phyloP scores from a whole-genome alignment of 2,329 filamentous ascomycete species.

The Nigrospora oryzae region DNA sequence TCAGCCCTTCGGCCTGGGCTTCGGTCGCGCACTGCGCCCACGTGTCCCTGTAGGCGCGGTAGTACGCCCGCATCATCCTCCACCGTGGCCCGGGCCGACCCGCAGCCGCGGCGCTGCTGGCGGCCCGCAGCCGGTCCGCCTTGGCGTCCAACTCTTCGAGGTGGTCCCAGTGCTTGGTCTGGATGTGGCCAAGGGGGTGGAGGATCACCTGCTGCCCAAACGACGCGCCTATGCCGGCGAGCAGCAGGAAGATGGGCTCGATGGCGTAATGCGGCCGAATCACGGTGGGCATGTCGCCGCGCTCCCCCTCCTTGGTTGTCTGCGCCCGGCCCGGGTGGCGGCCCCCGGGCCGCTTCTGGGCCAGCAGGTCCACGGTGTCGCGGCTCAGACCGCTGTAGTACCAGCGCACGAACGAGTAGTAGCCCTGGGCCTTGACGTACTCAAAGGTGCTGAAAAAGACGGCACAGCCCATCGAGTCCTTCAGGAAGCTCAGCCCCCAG shows the following conservation, averaged over 20 bases:
- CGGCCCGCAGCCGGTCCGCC: conserved; percentile 34
- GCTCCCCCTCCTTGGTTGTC: conserved; percentile 8
- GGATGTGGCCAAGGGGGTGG: conserved; percentile 64
- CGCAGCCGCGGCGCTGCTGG: conserved; percentile 16
- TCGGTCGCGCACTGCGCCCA: conserved; percentile 50
- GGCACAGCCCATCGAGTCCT: conserved; percentile 61
- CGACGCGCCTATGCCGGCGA: conserved; percentile 61
- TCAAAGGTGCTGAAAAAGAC: conserved; percentile 72
- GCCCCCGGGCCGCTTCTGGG: conserved; percentile 31
- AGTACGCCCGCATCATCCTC: conserved; percentile 56
- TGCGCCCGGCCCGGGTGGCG: neutral
- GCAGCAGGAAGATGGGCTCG: conserved; percentile 62
- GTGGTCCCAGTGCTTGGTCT: conserved; percentile 64
- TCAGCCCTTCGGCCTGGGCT: conserved; percentile 46
- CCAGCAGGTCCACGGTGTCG: conserved; percentile 40
- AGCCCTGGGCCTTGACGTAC: conserved; percentile 65
- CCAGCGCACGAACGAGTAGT: conserved; percentile 62
- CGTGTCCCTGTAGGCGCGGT: conserved; percentile 62
- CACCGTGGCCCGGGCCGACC: conserved; percentile 28
- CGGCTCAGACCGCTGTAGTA: conserved; percentile 56
- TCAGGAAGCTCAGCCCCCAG: conserved; percentile 59
- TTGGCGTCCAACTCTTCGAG: conserved; percentile 63
- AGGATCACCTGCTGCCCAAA: conserved; percentile 60
- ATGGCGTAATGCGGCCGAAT: conserved; percentile 69
- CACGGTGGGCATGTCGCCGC: conserved; percentile 26